Evolutionary conservation across 345 rosid species (phyloP), one percentile per base, ranked within the genome.

Genomic region (Gossypium ekmanianum): DNA sequence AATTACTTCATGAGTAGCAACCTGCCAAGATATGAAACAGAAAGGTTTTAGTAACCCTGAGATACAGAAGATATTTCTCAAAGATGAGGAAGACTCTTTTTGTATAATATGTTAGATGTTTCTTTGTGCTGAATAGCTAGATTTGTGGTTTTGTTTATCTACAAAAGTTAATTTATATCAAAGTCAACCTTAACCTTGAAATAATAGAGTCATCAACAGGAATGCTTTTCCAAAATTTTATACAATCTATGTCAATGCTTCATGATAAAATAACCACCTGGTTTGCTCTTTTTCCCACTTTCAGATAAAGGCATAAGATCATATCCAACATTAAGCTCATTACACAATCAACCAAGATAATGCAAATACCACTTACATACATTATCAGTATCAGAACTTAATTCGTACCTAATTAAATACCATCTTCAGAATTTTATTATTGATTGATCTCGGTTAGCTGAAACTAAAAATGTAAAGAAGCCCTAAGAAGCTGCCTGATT

Each of bases 1-100:
- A 83, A 86, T 89, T 27, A 84, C 86, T 80, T 89, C 88, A 61
- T 65, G 79, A 55, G 71, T 54, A 61, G 63, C 61, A 66, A 55
- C 88, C 97, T 88, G 69, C 59, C 18, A 62, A 9, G 29, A 81
- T 64, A 81, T 69, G 20, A 77, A 61, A 77, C 61, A 57, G 61
- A 50, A 24, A 29, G 4, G 18, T n/a, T 64, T 22, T 48, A 50
- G 26, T 54, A 74, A 27, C 50, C 22, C 48, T 44, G 68, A 62
- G 50, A 51, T 26, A 9, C 17, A 8, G 45, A 54, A 41, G 18
- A 51, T 51, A 29, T 10, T 48, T 45, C 34, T 20, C 7, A 64
- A 52, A 67, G 26, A 17, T 34, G 24, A 67, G 39, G 29, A 66
- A 18, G 52, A 34, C 41, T 34, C 1, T 34, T 4, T 18, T 45